Evolutionary conservation across 495 filamentous ascomycete species (phyloP).

Genomic region (Amorphotheca resinae): DNA sequence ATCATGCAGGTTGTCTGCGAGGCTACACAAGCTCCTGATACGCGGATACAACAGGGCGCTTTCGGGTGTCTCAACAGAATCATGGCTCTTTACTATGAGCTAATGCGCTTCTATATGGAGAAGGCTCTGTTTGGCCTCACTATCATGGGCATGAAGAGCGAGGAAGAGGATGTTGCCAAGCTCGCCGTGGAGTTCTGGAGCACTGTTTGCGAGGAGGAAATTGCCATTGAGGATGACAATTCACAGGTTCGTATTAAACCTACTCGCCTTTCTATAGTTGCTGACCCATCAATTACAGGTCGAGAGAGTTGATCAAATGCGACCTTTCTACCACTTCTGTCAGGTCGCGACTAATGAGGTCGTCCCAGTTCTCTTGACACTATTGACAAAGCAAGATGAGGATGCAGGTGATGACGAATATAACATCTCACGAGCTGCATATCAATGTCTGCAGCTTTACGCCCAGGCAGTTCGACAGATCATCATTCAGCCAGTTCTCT

Average conservation of each 20-base stretch:
- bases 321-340: slow-evolving; percentile 85
- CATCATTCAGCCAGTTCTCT: slow-evolving; percentile 70
- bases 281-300: slow-evolving; percentile 32
- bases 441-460: slow-evolving; percentile 93
- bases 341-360: slow-evolving; percentile 83
- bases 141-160: slow-evolving; percentile 97
- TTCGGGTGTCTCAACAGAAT: slow-evolving; percentile 97
- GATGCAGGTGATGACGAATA: slow-evolving; percentile 95
- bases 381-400: slow-evolving; percentile 94
- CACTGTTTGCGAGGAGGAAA: slow-evolving; percentile 97
- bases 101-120: slow-evolving; percentile 99
- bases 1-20: slow-evolving; percentile 99
- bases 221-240: slow-evolving; percentile 95
- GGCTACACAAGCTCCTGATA: slow-evolving; percentile 84
- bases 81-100: slow-evolving; percentile 96
- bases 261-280: slow-evolving; percentile 8
- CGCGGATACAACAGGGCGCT: slow-evolving; percentile 82
- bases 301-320: slow-evolving; percentile 63
- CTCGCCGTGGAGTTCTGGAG: slow-evolving; percentile 99
- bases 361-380: slow-evolving; percentile 74
- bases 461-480: slow-evolving; percentile 74
- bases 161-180: slow-evolving; percentile 95
- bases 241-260: slow-evolving; percentile 45
- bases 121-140: slow-evolving; percentile 96
- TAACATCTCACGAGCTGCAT: slow-evolving; percentile 87